Evolutionary conservation across 305 asterid genomes (phyloP).

Genomic region (Petunia hybrid): DNA sequence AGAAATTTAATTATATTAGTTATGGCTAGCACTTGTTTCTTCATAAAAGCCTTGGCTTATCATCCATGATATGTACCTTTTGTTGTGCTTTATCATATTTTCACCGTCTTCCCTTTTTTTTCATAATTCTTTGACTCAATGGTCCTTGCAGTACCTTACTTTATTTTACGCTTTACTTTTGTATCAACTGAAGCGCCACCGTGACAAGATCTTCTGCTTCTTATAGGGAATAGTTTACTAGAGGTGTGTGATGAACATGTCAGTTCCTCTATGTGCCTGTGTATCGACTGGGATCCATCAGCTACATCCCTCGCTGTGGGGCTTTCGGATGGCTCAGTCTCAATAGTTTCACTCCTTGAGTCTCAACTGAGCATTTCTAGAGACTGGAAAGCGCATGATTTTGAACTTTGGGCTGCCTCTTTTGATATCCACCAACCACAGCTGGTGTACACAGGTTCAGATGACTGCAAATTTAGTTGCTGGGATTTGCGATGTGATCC

Average conservation of each 20-base stretch:
- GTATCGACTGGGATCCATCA: conserved; percentile 80
- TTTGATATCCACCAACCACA: conserved; percentile 82
- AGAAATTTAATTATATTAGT: too few relatives aligned
- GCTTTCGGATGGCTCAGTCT: conserved; percentile 84
- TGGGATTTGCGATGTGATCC: conserved; percentile 88
- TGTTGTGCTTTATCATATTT: neutral
- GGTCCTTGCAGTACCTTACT: conserved; percentile 12
- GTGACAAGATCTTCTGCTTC: conserved; percentile 29
- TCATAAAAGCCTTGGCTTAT: too few relatives aligned
- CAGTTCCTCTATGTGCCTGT: conserved; percentile 88
- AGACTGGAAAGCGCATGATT: conserved; percentile 89
- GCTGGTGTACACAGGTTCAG: conserved; percentile 79
- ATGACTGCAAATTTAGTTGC: conserved; percentile 89
- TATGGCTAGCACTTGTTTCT: too few relatives aligned
- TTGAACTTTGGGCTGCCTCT: conserved; percentile 88
- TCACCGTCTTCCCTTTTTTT: neutral
- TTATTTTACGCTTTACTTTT: neutral
- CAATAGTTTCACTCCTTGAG: conserved; percentile 64
- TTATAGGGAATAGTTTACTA: conserved; percentile 57
- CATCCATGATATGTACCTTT: neutral
- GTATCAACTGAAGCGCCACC: conserved; percentile 6
- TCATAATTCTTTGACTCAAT: neutral
- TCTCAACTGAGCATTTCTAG: conserved; percentile 53
- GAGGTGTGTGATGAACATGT: conserved; percentile 56
- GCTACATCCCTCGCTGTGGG: conserved; percentile 78